These are phyloP conservation scores for Arthrocladium fulminans DNA, from an alignment of 2,329 filamentous ascomycete genomes.

Conservation along the genomic window DNA sequence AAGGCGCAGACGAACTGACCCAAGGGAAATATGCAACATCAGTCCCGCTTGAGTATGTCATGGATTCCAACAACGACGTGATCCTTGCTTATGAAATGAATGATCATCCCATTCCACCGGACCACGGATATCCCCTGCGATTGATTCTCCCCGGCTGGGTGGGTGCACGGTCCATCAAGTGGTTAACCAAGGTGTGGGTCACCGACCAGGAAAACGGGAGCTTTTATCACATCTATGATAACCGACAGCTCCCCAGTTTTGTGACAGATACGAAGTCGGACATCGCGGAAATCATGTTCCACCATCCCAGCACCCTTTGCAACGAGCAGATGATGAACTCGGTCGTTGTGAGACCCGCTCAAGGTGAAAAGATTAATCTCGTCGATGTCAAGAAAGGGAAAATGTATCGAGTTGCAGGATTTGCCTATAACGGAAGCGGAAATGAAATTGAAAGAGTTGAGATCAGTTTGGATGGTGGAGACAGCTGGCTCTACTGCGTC, in stretches of 20 bases:
- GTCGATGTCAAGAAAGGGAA: conserved; percentile 30
- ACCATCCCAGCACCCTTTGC: background rate
- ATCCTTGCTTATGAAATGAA: conserved; percentile 59
- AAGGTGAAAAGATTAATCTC: conserved; percentile 38
- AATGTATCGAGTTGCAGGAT: conserved; percentile 39
- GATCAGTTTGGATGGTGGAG: conserved; percentile 39
- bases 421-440: conserved; percentile 44
- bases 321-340: background rate
- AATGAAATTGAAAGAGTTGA: conserved; percentile 44
- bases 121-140: conserved; percentile 58
- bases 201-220: background rate
- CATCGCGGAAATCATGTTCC: background rate
- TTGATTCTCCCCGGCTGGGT: conserved; percentile 57
- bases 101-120: conserved; percentile 50
- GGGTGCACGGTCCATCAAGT: conserved; percentile 38
- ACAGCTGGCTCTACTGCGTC: conserved; percentile 42
- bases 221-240: background rate
- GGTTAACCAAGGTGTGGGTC: conserved; percentile 22
- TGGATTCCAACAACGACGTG: conserved; percentile 55
- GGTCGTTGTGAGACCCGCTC: conserved; percentile 36
- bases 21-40: conserved; percentile 33
- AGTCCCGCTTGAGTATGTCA: conserved; percentile 50
- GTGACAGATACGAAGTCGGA: background rate
- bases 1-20: background rate
- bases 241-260: background rate